Evolutionary conservation across 306 rosid species (phyloP), one percentile per base, ranked within the genome.

Genomic region (Clitoria ternatea): DNA sequence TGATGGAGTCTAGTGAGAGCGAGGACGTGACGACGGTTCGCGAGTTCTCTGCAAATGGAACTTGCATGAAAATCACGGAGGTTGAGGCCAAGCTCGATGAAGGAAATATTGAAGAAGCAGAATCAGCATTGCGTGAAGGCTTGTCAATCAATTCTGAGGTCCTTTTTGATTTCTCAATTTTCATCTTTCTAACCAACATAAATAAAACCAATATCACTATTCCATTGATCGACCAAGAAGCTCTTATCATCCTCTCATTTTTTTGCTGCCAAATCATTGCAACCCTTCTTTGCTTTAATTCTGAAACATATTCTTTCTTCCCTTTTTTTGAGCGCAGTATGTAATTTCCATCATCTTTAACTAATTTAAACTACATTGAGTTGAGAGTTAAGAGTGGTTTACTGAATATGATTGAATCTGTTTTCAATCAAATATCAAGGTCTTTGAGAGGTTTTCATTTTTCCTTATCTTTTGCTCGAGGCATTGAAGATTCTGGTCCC

Each of bases 81-180:
- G 84, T 91, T 55, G 95, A 89, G 69, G 96, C 91, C 9, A 91
- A 85, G 79, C 95, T 94, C 3, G 97, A 91, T 62, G 86, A 89
- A 81, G 99, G 99, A 65, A 89, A 94, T 57, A 88, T 91, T 79
- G 85, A 91, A 74, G 97, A 85, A 74, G 99, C 99, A 0, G 99
- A 94, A 77, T 63, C 88, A 4, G 82, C 99, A 8, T 71, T 94
- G 73, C 80, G 88, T 48, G 97, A 94, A 20, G 99, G 99, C 15
- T 77, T 94, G 75, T 90, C 97, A 0, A 83, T 94, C 84, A 94
- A 80, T 80, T 89, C 71, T 53, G 97, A 94, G 99, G 99, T 89
- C 30, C 55, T 48, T 66, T 76, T 72, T 17, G 5, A 5, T 56
- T 3, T 29, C 32, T 29, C 3, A 2, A 5, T 29, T 29, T 5